Conservation (phyloP, 805 yeast genomes). For the Spathaspora passalidarum region DNA sequence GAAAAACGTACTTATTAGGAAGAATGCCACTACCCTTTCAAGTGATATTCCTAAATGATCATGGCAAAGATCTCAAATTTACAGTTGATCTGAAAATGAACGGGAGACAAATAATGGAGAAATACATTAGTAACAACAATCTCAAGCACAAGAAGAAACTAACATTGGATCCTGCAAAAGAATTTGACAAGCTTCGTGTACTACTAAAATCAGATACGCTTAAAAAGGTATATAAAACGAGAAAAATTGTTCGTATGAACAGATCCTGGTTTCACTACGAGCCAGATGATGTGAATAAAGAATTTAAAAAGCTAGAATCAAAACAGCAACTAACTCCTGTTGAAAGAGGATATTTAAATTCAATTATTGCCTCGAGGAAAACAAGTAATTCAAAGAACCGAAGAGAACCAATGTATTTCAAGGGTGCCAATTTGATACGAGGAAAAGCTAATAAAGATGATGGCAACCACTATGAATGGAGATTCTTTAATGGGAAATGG, state of each 20-base stretch:
- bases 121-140: too few species aligned
- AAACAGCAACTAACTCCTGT: constrained; percentile 13
- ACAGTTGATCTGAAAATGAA: constrained; percentile 12
- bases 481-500: constrained; percentile 52
- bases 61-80: constrained; percentile 28
- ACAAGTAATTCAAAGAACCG: constrained; percentile 1
- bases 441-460: constrained; percentile 23
- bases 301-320: neutral
- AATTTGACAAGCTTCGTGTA: constrained; percentile 15
- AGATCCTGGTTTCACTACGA: constrained; percentile 1
- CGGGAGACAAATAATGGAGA: constrained; percentile 10
- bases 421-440: constrained; percentile 23
- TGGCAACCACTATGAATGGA: constrained; percentile 59
- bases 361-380: neutral
- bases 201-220: too few species aligned
- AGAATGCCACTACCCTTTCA: constrained; percentile 31
- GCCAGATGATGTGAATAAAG: neutral
- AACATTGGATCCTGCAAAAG: constrained; percentile 27
- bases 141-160: neutral
- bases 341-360: constrained; percentile 16
- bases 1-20: constrained; percentile 35
- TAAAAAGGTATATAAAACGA: constrained; percentile 2
- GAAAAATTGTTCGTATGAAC: neutral
- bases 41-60: constrained; percentile 25
- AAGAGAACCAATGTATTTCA: constrained; percentile 35